phyloP scores from a whole-genome alignment of 1,139 yeast species.

The Hyphopichia burtonii region DNA sequence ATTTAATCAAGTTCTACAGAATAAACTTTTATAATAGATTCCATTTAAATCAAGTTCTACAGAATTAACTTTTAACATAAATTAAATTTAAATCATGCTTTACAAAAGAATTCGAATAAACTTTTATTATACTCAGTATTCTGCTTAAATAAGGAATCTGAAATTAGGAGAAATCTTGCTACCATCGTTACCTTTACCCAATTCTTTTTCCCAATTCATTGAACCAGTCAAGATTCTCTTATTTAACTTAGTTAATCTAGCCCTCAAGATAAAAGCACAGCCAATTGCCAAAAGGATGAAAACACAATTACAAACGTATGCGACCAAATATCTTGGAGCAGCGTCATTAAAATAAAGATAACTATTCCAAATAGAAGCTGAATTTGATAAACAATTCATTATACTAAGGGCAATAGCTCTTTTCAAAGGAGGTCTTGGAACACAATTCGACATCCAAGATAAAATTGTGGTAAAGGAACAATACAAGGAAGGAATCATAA shows the following conservation, averaged over 20 bases:
- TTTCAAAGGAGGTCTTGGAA: slow-evolving; percentile 53
- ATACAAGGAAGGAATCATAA: slow-evolving; percentile 58
- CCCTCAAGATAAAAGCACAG: slow-evolving; percentile 39
- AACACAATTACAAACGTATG: slow-evolving; percentile 50
- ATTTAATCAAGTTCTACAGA: no score
- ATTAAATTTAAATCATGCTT: no score
- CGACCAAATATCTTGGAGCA: slow-evolving; percentile 46
- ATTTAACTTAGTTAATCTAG: slow-evolving; percentile 39
- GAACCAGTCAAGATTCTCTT: slow-evolving; percentile 44
- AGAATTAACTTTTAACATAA: no score
- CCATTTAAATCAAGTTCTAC: no score
- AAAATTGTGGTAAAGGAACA: slow-evolving; percentile 55
- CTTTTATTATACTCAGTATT: neutral
- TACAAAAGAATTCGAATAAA: neutral
- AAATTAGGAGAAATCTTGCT: slow-evolving; percentile 43
- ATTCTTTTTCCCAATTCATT: slow-evolving; percentile 52
- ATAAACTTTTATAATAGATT: no score
- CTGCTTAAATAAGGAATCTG: slow-evolving; percentile 28
- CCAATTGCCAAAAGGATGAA: slow-evolving; percentile 41
- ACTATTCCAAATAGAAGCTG: slow-evolving; percentile 55
- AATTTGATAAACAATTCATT: slow-evolving; percentile 52
- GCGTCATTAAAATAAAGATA: slow-evolving; percentile 43
- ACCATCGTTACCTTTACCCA: slow-evolving; percentile 49
- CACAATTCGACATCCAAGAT: slow-evolving; percentile 56
- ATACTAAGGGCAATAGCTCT: slow-evolving; percentile 53